Conservation (phyloP, 108 stramenopile genomes). For the Cyclotella baltica region DNA sequence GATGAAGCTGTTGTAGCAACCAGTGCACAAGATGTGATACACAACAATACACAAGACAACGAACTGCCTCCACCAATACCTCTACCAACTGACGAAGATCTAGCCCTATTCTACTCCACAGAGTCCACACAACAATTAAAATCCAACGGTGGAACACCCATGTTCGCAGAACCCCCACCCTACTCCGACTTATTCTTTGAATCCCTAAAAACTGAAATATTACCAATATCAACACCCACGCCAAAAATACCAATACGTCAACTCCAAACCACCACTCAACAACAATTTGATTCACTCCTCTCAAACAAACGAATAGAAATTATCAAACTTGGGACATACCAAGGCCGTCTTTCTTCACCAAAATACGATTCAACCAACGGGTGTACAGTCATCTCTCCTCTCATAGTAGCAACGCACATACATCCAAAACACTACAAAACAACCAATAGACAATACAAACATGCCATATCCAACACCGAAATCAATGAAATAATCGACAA, state of each 20-base stretch:
- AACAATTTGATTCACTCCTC: slow-evolving; percentile 45
- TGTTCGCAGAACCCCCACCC: slow-evolving; percentile 35
- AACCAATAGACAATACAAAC: slow-evolving; percentile 35
- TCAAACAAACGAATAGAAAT: slow-evolving; percentile 65
- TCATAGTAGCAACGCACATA: slow-evolving; percentile 69
- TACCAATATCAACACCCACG: slow-evolving; percentile 20
- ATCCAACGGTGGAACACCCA: slow-evolving; percentile 45
- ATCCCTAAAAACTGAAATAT: slow-evolving; percentile 26
- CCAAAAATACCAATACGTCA: slow-evolving; percentile 28
- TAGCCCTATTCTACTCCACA: slow-evolving; percentile 30
- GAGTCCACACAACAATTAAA: slow-evolving; percentile 49
- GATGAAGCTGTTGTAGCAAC: not conserved
- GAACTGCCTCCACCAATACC: slow-evolving; percentile 49
- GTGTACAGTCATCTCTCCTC: slow-evolving; percentile 88
- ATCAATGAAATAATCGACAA: slow-evolving; percentile 79
- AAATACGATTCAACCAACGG: slow-evolving; percentile 82
- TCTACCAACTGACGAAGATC: slow-evolving; percentile 47
- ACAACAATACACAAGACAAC: slow-evolving; percentile 5
- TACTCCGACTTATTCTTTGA: slow-evolving; percentile 52
- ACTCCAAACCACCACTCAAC: slow-evolving; percentile 16
- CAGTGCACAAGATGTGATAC: slow-evolving; percentile 3
- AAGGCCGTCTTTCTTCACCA: slow-evolving; percentile 66
- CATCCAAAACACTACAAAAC: slow-evolving; percentile 25
- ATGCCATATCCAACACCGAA: slow-evolving; percentile 60
- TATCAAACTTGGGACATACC: slow-evolving; percentile 73